Evolutionary conservation across 169 alveolate genomes (phyloP).

Genomic region (Eimeria acervulina): DNA sequence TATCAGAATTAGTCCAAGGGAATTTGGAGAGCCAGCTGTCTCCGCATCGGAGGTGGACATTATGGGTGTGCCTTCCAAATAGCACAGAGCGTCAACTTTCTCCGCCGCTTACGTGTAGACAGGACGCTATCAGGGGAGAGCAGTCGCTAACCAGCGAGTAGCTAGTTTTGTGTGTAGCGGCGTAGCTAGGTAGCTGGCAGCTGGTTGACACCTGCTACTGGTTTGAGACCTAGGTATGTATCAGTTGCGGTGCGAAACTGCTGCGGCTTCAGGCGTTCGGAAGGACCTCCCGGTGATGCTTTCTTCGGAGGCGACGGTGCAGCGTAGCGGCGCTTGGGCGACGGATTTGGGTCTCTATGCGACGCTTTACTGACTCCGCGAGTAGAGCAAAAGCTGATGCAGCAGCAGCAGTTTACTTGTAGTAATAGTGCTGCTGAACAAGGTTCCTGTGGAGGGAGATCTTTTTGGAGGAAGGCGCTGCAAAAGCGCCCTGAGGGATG

Average conservation of each 20-base stretch:
- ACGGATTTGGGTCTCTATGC: slow-evolving; percentile 54
- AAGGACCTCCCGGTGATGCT: slow-evolving; percentile 38
- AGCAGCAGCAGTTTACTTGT: not conserved
- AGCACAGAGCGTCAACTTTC: not conserved
- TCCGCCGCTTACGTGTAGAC: not conserved
- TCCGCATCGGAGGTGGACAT: slow-evolving; percentile 30
- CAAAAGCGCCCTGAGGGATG: not conserved
- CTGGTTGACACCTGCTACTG: not conserved
- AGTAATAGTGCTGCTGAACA: not conserved
- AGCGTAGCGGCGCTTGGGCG: slow-evolving; percentile 70
- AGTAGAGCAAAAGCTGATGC: not conserved
- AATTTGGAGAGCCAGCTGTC: not conserved
- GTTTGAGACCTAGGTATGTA: not conserved
- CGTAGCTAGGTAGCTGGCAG: not conserved
- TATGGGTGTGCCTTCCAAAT: not conserved
- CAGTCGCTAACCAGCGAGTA: not conserved
- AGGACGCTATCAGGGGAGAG: not conserved
- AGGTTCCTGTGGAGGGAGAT: not conserved
- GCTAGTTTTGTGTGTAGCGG: not conserved
- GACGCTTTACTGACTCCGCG: slow-evolving; percentile 15
- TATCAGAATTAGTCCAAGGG: not conserved
- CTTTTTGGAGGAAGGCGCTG: slow-evolving; percentile 15
- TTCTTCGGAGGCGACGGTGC: slow-evolving; percentile 13
- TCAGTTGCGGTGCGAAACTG: not conserved
- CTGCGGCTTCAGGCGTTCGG: slow-evolving; percentile 18